Base-by-base conservation (phyloP, 2,329 filamentous ascomycete genomes). In the Monosporascus sp. region DNA sequence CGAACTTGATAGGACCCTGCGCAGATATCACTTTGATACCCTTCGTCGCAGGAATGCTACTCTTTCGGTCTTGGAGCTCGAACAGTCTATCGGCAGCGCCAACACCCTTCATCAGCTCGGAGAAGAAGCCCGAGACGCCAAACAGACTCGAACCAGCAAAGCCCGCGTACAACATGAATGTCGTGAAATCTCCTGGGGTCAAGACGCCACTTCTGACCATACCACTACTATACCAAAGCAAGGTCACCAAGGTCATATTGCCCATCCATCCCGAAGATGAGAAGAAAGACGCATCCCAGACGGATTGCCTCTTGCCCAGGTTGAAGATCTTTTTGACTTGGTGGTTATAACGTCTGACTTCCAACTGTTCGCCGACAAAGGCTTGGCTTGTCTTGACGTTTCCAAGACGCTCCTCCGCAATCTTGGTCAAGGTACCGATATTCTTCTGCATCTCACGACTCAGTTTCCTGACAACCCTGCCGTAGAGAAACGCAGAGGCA, bases 91-190 rank as follows among this genome's bases (percentile, higher is more conserved):
- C 96, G n/a, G 94, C 94, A 42, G 94, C 94, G 64, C 95, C 94
- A 4, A 96, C 93, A 42, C 95, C 95, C 71, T 99, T 99, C 94
- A 99, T 99, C 56, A 99, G 79, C 68, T 99, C 94, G 0, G 92
- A 96, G 72, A 97, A 99, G 73, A 99, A 99, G 52, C 89, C 90
- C 4, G 91, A 96, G 2, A 99, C 77, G 4, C 94, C 94, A 62
- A 97, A 96, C 58, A 99, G 82, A 71, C 90, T 96, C 48, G 89
- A 94, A 3, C 84, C 84, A 6, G 84, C 83, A 69, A 85, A 97
- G 3, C 90, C 93, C 3, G 92, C 96, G 71, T 97, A 99, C 93
- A 99, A 97, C 74, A 99, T 82, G 72, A 99, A 99, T 0, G 91
- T 96, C 1, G 94, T 95, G 44, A 99, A 74, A 60, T 99, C 93